Base-by-base conservation (phyloP, 1,139 yeast genomes). In the Kodamaea suecica region DNA sequence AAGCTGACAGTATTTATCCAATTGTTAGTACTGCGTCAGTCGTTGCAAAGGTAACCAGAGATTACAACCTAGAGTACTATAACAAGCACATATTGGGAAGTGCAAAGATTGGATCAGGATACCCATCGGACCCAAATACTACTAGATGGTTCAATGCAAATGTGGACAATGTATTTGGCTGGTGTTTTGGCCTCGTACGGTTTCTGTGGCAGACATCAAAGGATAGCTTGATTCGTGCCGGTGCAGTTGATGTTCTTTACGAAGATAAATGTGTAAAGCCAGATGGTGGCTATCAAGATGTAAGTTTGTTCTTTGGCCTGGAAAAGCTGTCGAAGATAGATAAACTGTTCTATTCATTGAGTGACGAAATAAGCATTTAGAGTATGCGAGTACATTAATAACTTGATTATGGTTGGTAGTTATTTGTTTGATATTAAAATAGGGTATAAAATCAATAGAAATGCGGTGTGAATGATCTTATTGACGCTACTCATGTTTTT, bases 1-100 rank as follows among this genome's bases (percentile, higher is more conserved):
- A 92, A 55, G 98, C 98, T 0, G 98, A 94, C 64, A 80, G 96
- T 17, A 55, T 87, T n/a, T 92, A 73, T 54, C 97, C 97, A 0
- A 82, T 88, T 33, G 99, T 94, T 4, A 84, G 95, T 57, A 86
- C 95, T 1, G 99, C 98, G 0, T 84, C 95, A n/a, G 86, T 92
- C 37, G 90, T 92, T 34, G 99, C 99, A 5, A 92, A 92, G 55
- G 98, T 92, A 3, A 87, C 98, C 0, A 74, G 99, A 52, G 98
- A 92, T 57, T 66, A 77, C 35, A 77, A 81, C 33, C 63, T 92
- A 39, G 61, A 71, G 27, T 59, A 55, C 48, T 66, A 43, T 46
- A 55, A 51, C 35, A 35, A 48, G 15, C 41, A 48, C 12, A 36
- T 58, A n/a, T 40, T 43, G 9, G 47, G 49, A 21, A 61, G 59